These are phyloP conservation scores for Aotearoamyces nothofagi DNA, from an alignment of 2,329 filamentous ascomycete genomes.

Conservation along the genomic window DNA sequence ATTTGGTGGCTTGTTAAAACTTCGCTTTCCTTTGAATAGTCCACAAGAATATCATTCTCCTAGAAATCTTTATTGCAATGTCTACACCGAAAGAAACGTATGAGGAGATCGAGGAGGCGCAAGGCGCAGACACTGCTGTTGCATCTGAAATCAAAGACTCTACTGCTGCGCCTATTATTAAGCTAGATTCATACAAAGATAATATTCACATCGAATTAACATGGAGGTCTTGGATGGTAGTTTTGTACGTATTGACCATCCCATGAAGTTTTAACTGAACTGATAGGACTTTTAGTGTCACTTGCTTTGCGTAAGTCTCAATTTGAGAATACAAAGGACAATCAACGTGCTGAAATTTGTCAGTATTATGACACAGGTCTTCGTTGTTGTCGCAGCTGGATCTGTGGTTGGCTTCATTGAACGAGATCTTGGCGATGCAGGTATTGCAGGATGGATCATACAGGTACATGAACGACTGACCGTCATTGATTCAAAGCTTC, in stretches of 20 bases:
- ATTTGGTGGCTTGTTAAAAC: no score
- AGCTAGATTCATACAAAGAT: constrained; percentile 12
- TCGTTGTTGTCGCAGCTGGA: constrained; percentile 37
- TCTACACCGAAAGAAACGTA: not conserved
- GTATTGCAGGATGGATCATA: constrained; percentile 39
- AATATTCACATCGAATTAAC: constrained; percentile 30
- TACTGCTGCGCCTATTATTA: constrained; percentile 5
- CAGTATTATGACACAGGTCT: constrained; percentile 36
- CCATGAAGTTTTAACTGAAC: constrained; percentile 20
- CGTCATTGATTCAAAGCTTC: constrained; percentile 1
- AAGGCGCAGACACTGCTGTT: constrained; percentile 3
- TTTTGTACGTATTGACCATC: constrained; percentile 22
- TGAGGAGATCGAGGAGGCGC: constrained; percentile 3
- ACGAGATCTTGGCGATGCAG: constrained; percentile 33
- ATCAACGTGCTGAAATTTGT: not conserved
- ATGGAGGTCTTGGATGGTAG: constrained; percentile 38
- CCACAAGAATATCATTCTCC: no score
- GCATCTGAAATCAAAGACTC: constrained; percentile 6
- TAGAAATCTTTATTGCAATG: not conserved
- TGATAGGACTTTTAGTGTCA: constrained; percentile 17
- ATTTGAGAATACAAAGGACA: not conserved
- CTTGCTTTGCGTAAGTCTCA: constrained; percentile 29
- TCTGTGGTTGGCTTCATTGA: constrained; percentile 40
- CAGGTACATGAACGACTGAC: constrained; percentile 21
- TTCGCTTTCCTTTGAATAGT: no score